Evolutionary conservation across 2,329 filamentous ascomycete genomes (phyloP).

Genomic region (Ophiostoma pallidulum): DNA sequence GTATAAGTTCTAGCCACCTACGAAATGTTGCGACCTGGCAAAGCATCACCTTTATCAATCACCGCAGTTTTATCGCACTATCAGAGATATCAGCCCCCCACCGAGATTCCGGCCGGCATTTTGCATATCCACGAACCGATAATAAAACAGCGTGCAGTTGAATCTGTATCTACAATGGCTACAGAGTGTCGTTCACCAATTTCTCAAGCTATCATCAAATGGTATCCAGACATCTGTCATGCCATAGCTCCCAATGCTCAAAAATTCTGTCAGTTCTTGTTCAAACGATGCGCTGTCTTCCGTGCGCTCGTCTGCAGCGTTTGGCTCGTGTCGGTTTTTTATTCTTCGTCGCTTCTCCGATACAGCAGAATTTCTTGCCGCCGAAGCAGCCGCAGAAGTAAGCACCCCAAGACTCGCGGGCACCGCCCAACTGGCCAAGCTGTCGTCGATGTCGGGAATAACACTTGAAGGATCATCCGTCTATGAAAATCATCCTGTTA

Average conservation of each 20-base stretch:
- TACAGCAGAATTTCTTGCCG: too few species aligned
- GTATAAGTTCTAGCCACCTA: too few species aligned
- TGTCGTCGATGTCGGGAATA: neutral
- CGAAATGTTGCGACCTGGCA: too few species aligned
- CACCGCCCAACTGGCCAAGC: neutral
- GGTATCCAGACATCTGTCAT: constrained; percentile 9
- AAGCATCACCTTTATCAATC: too few species aligned
- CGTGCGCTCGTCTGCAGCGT: neutral
- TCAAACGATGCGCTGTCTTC: constrained; percentile 2
- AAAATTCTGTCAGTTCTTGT: constrained; percentile 3
- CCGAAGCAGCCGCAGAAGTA: constrained; percentile 1
- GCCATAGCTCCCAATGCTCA: constrained; percentile 7
- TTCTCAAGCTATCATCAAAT: neutral
- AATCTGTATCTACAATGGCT: too few species aligned
- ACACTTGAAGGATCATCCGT: neutral
- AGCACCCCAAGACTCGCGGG: constrained; percentile 6
- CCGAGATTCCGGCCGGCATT: neutral
- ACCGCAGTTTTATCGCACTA: too few species aligned
- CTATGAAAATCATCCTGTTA: too few species aligned
- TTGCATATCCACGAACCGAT: neutral
- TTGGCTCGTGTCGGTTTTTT: neutral
- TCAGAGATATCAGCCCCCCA: too few species aligned
- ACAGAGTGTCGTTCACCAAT: too few species aligned
- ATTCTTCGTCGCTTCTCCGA: neutral
- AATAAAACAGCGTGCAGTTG: too few species aligned